A percentile compares a stretch with the other conserved stretches of the same genome.
Conservation (phyloP, 108 stramenopile species). For the Aurantiochytrium sp. region DNA sequence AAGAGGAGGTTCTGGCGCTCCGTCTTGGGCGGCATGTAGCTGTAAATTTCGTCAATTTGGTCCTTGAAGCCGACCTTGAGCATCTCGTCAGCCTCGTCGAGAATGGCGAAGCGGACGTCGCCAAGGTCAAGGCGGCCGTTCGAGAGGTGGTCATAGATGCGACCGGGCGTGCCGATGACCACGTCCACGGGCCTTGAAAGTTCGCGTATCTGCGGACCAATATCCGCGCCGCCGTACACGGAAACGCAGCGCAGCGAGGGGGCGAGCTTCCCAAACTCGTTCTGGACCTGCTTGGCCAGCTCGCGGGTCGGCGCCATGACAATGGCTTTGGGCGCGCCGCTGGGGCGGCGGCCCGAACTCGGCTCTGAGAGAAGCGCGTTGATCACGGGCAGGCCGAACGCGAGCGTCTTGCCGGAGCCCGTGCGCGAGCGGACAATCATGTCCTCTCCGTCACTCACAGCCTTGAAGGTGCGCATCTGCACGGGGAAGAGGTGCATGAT, state of each 20-base stretch:
- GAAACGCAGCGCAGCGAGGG: constrained; percentile 69
- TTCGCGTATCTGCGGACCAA: constrained; percentile 77
- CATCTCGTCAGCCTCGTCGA: constrained; percentile 99
- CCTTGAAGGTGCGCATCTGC: neutral
- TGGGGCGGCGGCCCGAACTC: neutral
- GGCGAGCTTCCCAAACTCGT: constrained; percentile 60
- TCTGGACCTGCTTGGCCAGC: constrained; percentile 91
- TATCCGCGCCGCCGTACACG: constrained; percentile 95
- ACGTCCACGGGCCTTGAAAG: constrained; percentile 81
- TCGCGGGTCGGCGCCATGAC: constrained; percentile 96
- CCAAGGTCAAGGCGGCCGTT: constrained; percentile 78
- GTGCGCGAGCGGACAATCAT: constrained; percentile 28
- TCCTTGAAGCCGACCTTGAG: constrained; percentile 99
- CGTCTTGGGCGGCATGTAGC: constrained; percentile 63
- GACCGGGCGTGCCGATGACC: constrained; percentile 94
- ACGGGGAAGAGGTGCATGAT: constrained; percentile 31
- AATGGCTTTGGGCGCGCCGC: constrained; percentile 42
- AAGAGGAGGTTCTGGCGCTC: constrained; percentile 82
- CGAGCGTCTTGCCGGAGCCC: constrained; percentile 37
- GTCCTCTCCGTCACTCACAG: neutral
- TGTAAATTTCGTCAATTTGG: constrained; percentile 88
- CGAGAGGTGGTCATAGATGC: constrained; percentile 90
- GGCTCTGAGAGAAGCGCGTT: neutral
- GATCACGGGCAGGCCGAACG: constrained; percentile 24
- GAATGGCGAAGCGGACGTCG: constrained; percentile 73